Evolutionary conservation across 805 yeast genomes (phyloP), one percentile per base, ranked within the genome.

Genomic region (Kodamaea restingae): DNA sequence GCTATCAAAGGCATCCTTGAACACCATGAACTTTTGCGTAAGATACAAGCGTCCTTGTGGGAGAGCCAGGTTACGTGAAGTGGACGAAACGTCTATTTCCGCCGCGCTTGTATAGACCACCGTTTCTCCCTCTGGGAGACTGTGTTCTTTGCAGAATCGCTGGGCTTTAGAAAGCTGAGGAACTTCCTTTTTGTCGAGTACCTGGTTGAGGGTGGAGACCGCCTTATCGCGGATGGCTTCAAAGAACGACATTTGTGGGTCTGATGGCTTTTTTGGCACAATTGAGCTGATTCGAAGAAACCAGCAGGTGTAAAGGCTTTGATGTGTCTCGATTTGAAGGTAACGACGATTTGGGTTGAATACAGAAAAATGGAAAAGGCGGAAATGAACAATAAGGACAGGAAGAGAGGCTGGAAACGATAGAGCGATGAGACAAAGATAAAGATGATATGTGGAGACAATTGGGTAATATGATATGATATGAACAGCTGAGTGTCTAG

Each of bases 21-120:
- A 91, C 15, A 85, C 76, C 26, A 93, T 56, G 54, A 79, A 93
- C 47, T 83, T 85, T 40, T 78, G 78, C 1, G 95, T 84, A 32
- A 93, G 58, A 48, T 67, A 81, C n/a, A 90, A 50, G 26, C 62
- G 71, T 63, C 51, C 98, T 85, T 38, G 84, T 61, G 67, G 70
- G 62, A 42, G 52, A 14, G 58, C 48, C 21, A 34, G 21, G 41
- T 50, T 48, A 30, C 48, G 50, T 26, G 48, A 51, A 5, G 49
- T 52, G 4, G 70, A 55, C 32, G 43, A 50, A 39, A 63, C 50
- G 12, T 51, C 51, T 4, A 69, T 49, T 43, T 88, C 95, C 0
- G 84, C 90, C 9, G 80, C 73, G 7, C 76, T 73, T 48, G 83
- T 85, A 42, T 76, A 81, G 40, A 84, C 51, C 10, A 88, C 70